Percentiles rank a stretch among this genome's conserved stretches.
Evolutionary conservation across 1,139 yeast species (phyloP).

Genomic region (Geotrichum aggregatum): DNA sequence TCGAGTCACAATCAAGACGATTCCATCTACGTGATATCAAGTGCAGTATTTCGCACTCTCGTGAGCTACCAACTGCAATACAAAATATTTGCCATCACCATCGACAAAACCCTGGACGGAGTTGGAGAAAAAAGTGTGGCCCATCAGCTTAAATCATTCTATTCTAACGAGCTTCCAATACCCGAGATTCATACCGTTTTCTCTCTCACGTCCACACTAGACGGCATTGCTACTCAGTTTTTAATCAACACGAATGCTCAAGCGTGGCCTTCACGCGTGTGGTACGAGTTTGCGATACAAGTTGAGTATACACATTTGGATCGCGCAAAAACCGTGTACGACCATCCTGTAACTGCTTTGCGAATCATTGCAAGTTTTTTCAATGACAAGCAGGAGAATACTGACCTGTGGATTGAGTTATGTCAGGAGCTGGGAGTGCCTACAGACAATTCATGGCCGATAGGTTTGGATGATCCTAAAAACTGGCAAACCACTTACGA

Average conservation of each 20-base stretch:
- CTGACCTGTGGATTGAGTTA: not conserved
- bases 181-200: conserved; percentile 3
- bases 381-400: not conserved
- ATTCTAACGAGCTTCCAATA: not conserved
- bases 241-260: not conserved
- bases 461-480: not conserved
- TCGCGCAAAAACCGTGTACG: conserved; percentile 1
- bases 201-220: conserved; percentile 6
- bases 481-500: conserved; percentile 7
- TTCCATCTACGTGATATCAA: not conserved
- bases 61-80: not conserved
- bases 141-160: not conserved
- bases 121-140: not conserved
- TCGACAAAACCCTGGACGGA: not conserved
- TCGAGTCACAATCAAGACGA: not conserved
- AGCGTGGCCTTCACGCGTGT: conserved; percentile 6
- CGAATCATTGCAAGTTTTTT: conserved; percentile 7
- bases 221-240: conserved; percentile 9
- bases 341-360: conserved; percentile 8
- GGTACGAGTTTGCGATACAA: conserved; percentile 5
- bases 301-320: not conserved
- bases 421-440: not conserved
- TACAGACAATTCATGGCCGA: not conserved
- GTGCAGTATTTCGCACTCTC: not conserved
- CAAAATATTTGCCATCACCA: conserved; percentile 3